phyloP scores from a whole-genome alignment of 768 basidiomycete species.

The Crepidotus variabilis region DNA sequence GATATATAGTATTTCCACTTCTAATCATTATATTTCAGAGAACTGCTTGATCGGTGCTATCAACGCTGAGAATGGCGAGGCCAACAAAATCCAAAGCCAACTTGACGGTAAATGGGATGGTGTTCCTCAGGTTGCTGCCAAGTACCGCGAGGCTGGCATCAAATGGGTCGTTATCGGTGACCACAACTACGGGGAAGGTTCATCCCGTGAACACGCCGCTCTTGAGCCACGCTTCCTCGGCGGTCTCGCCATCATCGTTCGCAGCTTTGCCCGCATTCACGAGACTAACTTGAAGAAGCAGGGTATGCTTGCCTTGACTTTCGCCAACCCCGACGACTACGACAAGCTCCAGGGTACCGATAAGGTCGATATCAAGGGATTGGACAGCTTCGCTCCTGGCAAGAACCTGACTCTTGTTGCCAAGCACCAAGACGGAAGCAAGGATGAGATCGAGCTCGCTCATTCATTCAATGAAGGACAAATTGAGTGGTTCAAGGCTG shows the following conservation, averaged over 20 bases:
- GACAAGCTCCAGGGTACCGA: constrained; percentile 88
- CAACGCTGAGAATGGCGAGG: constrained; percentile 92
- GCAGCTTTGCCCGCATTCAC: constrained; percentile 97
- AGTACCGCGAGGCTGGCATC: constrained; percentile 86
- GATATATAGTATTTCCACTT: neutral
- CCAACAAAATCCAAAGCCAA: constrained; percentile 94
- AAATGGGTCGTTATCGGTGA: constrained; percentile 98
- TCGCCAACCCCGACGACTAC: constrained; percentile 89
- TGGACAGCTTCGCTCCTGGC: constrained; percentile 87
- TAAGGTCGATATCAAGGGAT: constrained; percentile 83
- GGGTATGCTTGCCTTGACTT: constrained; percentile 96
- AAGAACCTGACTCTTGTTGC: constrained; percentile 82
- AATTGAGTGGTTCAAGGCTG: constrained; percentile 98
- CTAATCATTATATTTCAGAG: constrained; percentile 40
- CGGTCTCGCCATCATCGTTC: constrained; percentile 92
- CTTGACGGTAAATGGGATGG: constrained; percentile 79
- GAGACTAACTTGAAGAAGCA: constrained; percentile 99
- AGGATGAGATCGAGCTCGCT: constrained; percentile 73
- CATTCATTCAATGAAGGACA: constrained; percentile 98
- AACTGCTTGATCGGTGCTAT: constrained; percentile 98
- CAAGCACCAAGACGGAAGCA: constrained; percentile 80
- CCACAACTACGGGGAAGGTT: constrained; percentile 96
- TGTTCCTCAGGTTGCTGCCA: constrained; percentile 81
- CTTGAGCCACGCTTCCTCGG: constrained; percentile 95
- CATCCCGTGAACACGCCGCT: constrained; percentile 96